Percentiles rank a stretch among this genome's conserved stretches.
Conservation (phyloP, 495 filamentous ascomycete species). For the Tuber microsphaerosporum region DNA sequence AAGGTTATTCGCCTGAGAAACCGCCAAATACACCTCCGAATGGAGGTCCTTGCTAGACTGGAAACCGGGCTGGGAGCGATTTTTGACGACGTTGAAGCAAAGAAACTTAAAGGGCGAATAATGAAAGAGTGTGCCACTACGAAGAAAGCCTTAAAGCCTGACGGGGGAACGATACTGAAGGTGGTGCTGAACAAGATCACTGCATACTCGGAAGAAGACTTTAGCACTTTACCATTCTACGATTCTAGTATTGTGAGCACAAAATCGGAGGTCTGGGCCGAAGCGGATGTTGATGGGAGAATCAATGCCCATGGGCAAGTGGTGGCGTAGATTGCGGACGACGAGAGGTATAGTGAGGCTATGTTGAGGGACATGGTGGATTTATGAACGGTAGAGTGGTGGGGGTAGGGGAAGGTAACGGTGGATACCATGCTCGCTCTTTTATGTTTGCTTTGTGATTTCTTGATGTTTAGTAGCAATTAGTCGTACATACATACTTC, state of each 20-base stretch:
- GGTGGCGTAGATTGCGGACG: background rate
- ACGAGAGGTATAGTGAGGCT: background rate
- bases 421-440: background rate
- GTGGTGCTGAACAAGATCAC: slow-evolving; percentile 13
- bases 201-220: slow-evolving; percentile 16
- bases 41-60: slow-evolving; percentile 18
- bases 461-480: background rate
- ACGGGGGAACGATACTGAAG: slow-evolving; percentile 10
- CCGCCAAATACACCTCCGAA: slow-evolving; percentile 15
- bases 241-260: slow-evolving; percentile 13
- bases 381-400: background rate
- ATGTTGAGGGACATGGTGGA: slow-evolving; percentile 3
- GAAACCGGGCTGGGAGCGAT: slow-evolving; percentile 19
- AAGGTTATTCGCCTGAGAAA: slow-evolving; percentile 30
- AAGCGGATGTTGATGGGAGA: background rate
- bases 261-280: background rate
- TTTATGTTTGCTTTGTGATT: background rate
- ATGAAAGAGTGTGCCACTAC: slow-evolving; percentile 9
- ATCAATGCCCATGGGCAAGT: background rate
- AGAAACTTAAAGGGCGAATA: slow-evolving; percentile 27
- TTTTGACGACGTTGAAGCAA: slow-evolving; percentile 14
- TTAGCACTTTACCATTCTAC: slow-evolving; percentile 10
- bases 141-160: slow-evolving; percentile 19
- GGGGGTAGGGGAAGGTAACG: background rate
- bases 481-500: background rate